A percentile compares a stretch with the other conserved stretches of the same genome.
These are phyloP conservation scores for Colletotrichum musicola DNA, from an alignment of 2,329 filamentous ascomycete species.

Conservation along the genomic window DNA sequence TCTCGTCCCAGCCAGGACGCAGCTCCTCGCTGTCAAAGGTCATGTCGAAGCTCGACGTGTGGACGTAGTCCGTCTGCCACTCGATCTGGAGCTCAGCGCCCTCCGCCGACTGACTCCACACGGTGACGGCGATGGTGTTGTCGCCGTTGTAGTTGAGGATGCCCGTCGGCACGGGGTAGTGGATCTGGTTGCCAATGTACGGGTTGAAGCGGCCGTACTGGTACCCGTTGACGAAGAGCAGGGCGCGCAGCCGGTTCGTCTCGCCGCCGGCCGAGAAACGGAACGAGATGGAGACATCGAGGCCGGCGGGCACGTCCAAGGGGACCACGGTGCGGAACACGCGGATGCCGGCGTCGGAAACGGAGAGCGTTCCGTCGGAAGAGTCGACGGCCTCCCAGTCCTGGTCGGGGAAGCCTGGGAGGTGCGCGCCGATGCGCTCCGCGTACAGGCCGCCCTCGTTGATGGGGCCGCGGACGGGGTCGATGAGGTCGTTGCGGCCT, in stretches of 20 bases:
- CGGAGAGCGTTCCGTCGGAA: constrained; percentile 52
- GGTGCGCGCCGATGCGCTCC: constrained; percentile 70
- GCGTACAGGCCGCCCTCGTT: constrained; percentile 71
- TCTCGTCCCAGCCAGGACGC: constrained; percentile 63
- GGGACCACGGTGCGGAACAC: constrained; percentile 68
- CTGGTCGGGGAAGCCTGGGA: constrained; percentile 66
- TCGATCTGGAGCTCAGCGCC: constrained; percentile 63
- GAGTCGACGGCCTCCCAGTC: constrained; percentile 53
- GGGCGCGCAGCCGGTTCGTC: constrained; percentile 58
- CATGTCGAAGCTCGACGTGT: constrained; percentile 65
- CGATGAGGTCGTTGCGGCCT: constrained; percentile 63
- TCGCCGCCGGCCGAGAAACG: constrained; percentile 59
- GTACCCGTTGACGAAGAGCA: constrained; percentile 75
- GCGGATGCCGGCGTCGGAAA: constrained; percentile 63
- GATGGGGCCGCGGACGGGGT: constrained; percentile 66
- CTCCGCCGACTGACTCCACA: constrained; percentile 70
- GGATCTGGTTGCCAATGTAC: constrained; percentile 70
- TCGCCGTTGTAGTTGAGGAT: constrained; percentile 69
- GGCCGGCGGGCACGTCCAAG: constrained; percentile 61
- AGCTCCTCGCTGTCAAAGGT: constrained; percentile 61
- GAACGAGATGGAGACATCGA: constrained; percentile 70
- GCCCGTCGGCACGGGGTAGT: constrained; percentile 71
- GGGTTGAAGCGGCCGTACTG: constrained; percentile 73
- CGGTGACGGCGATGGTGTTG: constrained; percentile 68
- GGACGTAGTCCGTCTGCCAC: constrained; percentile 66